Percentiles rank a stretch among this genome's conserved stretches.
These are phyloP conservation scores for Brasilioporus rufonigricans DNA, from an alignment of 768 basidiomycete species.

Conservation along the genomic window DNA sequence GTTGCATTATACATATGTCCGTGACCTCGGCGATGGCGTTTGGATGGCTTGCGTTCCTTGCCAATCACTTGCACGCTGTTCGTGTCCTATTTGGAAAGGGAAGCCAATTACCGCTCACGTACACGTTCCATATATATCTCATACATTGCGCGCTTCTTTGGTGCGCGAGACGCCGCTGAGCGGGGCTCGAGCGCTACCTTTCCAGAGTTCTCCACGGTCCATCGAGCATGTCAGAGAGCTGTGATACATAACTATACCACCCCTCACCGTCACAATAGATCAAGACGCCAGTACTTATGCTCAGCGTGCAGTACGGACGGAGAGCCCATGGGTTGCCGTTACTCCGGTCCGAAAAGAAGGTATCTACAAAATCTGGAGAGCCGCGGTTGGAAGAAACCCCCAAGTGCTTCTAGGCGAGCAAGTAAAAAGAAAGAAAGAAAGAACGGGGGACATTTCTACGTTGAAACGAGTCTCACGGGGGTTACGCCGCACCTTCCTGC, in stretches of 20 bases:
- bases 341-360: background rate
- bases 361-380: background rate
- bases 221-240: background rate
- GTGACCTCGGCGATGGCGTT: conserved; percentile 20
- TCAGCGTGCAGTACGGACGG: background rate
- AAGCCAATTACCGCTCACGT: conserved; percentile 7
- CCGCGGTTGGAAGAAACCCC: background rate
- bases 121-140: conserved; percentile 11
- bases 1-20: background rate
- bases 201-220: background rate
- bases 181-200: background rate
- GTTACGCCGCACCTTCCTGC: background rate
- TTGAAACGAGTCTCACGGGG: background rate
- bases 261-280: background rate
- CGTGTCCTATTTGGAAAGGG: conserved; percentile 2
- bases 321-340: background rate
- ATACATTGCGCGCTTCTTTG: conserved; percentile 10
- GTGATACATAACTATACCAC: background rate
- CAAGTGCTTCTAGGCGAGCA: background rate
- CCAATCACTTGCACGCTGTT: conserved; percentile 1
- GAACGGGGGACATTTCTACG: background rate
- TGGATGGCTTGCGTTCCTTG: conserved; percentile 9
- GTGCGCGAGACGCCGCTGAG: background rate
- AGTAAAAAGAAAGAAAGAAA: background rate
- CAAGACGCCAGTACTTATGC: background rate